Evolutionary conservation across 768 basidiomycete genomes (phyloP).

Genomic region (Cyclocybe cylindracea): DNA sequence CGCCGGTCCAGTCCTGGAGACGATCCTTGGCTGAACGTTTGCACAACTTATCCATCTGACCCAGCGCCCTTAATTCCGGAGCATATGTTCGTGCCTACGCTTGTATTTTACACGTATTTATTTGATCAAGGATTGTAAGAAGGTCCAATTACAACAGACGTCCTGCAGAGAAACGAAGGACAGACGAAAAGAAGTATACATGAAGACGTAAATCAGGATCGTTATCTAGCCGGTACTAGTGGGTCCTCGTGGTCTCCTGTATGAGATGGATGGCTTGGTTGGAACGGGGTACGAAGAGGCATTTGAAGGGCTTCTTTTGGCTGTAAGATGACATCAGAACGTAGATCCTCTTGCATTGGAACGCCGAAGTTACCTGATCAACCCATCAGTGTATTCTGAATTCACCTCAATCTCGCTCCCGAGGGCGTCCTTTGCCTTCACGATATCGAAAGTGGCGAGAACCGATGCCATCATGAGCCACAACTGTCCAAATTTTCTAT

Average conservation of each 20-base stretch:
- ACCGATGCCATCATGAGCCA: background rate
- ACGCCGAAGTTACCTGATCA: background rate
- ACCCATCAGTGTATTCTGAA: background rate
- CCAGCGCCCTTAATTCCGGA: no score
- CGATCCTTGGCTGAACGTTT: background rate
- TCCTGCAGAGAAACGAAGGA: no score
- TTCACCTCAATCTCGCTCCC: slow-evolving; percentile 7
- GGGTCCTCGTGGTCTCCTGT: background rate
- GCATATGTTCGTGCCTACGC: no score
- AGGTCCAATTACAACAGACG: no score
- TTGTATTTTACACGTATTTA: no score
- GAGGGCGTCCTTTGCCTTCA: background rate
- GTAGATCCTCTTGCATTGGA: background rate
- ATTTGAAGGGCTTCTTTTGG: slow-evolving; percentile 7
- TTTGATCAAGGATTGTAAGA: no score
- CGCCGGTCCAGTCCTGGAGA: slow-evolving; percentile 1
- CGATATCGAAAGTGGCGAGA: background rate
- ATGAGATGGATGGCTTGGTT: background rate
- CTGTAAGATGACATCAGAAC: background rate
- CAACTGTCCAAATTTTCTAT: no score
- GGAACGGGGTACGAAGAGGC: slow-evolving; percentile 1
- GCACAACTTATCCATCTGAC: background rate
- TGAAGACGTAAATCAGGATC: no score
- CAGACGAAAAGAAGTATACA: no score
- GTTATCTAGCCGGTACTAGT: background rate